Evolutionary conservation across 208 protist genomes (phyloP).

Genomic region (Entamoeba nuttalli): DNA sequence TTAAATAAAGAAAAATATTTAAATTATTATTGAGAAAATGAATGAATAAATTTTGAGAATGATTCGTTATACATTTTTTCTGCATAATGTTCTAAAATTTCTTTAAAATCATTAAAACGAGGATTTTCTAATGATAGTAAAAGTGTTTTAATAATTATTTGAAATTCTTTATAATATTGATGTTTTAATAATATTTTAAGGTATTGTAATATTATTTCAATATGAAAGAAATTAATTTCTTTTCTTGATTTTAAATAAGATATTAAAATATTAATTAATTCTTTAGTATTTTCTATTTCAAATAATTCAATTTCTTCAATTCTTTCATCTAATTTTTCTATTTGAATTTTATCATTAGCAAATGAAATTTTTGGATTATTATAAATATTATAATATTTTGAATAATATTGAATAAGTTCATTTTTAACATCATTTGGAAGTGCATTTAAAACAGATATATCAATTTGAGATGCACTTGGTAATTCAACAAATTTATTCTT

Average conservation of each 20-base stretch:
- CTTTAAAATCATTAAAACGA: neutral
- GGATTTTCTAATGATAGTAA: neutral
- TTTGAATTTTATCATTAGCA: neutral
- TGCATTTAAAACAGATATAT: neutral
- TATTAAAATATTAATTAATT: neutral
- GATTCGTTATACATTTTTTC: neutral
- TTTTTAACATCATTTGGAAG: neutral
- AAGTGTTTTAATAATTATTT: neutral
- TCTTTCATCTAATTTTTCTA: neutral
- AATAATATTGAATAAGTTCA: neutral
- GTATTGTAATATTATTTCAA: neutral
- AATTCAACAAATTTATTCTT: neutral
- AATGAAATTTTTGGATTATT: neutral
- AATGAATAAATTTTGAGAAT: no score
- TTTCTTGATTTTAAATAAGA: neutral
- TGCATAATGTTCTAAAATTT: neutral
- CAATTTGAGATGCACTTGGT: neutral
- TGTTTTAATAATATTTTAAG: neutral
- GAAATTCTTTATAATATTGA: neutral
- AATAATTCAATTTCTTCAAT: neutral
- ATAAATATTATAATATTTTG: neutral
- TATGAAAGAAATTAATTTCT: neutral
- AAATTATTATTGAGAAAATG: no score
- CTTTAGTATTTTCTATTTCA: neutral
- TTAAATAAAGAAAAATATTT: no score